Conservation (phyloP, 2,329 filamentous ascomycete species). For the Aspergillus jensenii region DNA sequence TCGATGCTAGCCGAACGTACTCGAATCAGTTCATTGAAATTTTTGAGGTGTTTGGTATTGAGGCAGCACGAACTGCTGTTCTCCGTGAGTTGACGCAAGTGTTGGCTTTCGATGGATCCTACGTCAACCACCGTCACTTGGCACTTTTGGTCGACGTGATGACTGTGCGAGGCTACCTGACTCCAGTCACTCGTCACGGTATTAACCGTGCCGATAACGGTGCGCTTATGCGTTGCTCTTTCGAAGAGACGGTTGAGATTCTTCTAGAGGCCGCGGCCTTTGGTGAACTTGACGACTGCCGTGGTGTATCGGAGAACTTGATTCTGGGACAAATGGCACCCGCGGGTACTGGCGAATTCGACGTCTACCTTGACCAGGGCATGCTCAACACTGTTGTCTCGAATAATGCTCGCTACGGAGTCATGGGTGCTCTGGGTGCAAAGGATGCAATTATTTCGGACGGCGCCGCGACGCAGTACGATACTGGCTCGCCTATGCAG, state of each 20-base stretch:
- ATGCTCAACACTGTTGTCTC: conserved; percentile 95
- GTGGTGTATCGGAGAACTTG: conserved; percentile 97
- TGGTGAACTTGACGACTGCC: conserved; percentile 95
- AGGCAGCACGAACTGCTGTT: conserved; percentile 83
- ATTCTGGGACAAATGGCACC: conserved; percentile 97
- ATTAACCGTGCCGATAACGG: conserved; percentile 98
- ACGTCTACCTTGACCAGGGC: conserved; percentile 87
- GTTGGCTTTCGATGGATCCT: conserved; percentile 96
- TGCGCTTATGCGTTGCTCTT: conserved; percentile 98
- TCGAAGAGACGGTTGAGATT: conserved; percentile 99
- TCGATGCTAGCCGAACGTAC: conserved; percentile 81
- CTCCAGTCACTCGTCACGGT: conserved; percentile 95
- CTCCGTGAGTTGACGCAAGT: conserved; percentile 88
- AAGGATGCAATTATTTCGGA: conserved; percentile 71
- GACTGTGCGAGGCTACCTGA: conserved; percentile 91
- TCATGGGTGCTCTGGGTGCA: conserved; percentile 75
- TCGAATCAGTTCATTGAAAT: conserved; percentile 96
- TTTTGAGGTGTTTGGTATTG: conserved; percentile 92
- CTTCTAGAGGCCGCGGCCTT: conserved; percentile 90
- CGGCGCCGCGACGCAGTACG: conserved; percentile 92
- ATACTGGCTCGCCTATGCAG: conserved; percentile 65
- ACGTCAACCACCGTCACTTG: conserved; percentile 98
- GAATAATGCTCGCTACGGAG: conserved; percentile 82
- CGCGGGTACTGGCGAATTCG: conserved; percentile 94
- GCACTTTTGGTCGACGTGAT: conserved; percentile 95